Percentiles rank a stretch among this genome's conserved stretches.
phyloP scores from a whole-genome alignment of 805 yeast genomes.

The Saturnispora halmiae region DNA sequence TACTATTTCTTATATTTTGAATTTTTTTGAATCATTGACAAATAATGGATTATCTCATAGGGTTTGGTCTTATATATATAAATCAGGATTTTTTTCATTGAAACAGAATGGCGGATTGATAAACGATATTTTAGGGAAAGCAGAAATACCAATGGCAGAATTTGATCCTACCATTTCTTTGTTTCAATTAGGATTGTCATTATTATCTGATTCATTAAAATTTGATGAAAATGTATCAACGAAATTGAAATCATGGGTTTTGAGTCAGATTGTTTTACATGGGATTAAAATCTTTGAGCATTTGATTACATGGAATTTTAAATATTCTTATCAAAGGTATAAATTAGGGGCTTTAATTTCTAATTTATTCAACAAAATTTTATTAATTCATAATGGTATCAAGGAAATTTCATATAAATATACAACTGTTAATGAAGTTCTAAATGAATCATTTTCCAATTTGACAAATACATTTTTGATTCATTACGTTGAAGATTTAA shows the following conservation, averaged over 20 bases:
- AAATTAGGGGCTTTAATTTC: slow-evolving; percentile 50
- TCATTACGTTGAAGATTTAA: slow-evolving; percentile 38
- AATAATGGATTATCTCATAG: slow-evolving; percentile 44
- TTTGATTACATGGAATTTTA: slow-evolving; percentile 61
- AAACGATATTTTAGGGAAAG: slow-evolving; percentile 53
- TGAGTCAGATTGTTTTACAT: slow-evolving; percentile 46
- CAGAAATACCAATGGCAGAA: slow-evolving; percentile 61
- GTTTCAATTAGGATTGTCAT: slow-evolving; percentile 43
- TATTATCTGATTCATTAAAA: slow-evolving; percentile 43
- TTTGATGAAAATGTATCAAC: slow-evolving; percentile 30
- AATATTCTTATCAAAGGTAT: slow-evolving; percentile 44
- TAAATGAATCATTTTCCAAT: slow-evolving; percentile 41
- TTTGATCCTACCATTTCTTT: slow-evolving; percentile 56
- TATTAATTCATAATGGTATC: slow-evolving; percentile 47
- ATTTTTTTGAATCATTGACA: slow-evolving; percentile 41
- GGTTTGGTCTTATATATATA: slow-evolving; percentile 71
- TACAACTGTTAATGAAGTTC: slow-evolving; percentile 37
- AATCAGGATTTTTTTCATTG: slow-evolving; percentile 55
- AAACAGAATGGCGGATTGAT: slow-evolving; percentile 59
- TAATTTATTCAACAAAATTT: slow-evolving; percentile 44
- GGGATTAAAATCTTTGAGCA: slow-evolving; percentile 66
- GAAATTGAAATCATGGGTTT: slow-evolving; percentile 42
- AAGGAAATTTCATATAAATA: slow-evolving; percentile 32
- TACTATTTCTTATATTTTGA: slow-evolving; percentile 37
- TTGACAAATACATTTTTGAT: slow-evolving; percentile 51